Conservation (phyloP, 2,329 filamentous ascomycete genomes). For the Phoma sp. region DNA sequence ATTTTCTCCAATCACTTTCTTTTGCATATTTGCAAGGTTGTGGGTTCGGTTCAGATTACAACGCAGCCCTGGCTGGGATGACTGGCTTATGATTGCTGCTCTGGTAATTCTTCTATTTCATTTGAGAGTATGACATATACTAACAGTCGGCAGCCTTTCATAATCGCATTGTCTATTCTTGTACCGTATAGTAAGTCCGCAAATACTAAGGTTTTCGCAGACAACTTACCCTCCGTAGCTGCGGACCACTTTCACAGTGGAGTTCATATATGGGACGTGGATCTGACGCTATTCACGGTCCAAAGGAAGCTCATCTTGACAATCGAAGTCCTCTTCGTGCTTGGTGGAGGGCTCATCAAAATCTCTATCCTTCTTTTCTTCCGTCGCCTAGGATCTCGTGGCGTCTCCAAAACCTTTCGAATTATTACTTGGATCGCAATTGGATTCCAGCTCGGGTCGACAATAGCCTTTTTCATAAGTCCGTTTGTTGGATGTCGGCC, state of each 20-base stretch:
- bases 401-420: conserved; percentile 19
- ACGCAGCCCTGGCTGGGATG: conserved; percentile 26
- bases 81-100: conserved; percentile 34
- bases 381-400: conserved; percentile 22
- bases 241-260: background rate
- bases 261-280: conserved; percentile 27
- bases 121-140: background rate
- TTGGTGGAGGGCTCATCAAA: conserved; percentile 26
- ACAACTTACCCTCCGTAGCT: background rate
- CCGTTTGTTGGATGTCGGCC: conserved; percentile 19
- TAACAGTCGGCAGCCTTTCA: background rate
- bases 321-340: conserved; percentile 25
- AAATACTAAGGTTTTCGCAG: too few relatives aligned
- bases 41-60: conserved; percentile 32
- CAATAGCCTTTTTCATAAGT: conserved; percentile 20
- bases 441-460: conserved; percentile 15
- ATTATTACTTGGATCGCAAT: conserved; percentile 24
- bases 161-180: background rate
- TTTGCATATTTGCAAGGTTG: conserved; percentile 19
- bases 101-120: conserved; percentile 7
- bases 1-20: conserved; percentile 28
- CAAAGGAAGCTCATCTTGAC: conserved; percentile 12
- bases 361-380: conserved; percentile 34
- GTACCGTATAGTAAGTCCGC: background rate
- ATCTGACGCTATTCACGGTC: background rate